Conservation (phyloP, 2,329 filamentous ascomycete genomes). For the Atkinsonella texensis region DNA sequence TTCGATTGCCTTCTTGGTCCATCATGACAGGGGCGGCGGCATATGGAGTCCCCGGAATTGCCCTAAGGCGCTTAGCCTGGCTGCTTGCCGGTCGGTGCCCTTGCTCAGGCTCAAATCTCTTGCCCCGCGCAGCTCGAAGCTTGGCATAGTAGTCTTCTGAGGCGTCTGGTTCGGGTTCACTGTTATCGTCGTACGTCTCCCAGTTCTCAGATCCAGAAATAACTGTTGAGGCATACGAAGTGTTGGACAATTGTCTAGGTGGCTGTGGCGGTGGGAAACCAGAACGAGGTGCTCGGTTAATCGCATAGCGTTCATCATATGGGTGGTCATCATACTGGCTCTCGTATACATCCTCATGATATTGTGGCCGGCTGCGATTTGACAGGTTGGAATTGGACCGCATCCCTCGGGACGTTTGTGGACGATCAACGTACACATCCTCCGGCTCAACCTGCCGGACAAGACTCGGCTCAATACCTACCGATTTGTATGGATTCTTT, state of each 20-base stretch:
- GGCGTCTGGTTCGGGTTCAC: constrained; percentile 62
- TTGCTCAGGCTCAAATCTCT: constrained; percentile 45
- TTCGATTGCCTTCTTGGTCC: constrained; percentile 48
- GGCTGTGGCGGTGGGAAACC: constrained; percentile 31
- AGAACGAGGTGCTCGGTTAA: constrained; percentile 23
- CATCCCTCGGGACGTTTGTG: constrained; percentile 21
- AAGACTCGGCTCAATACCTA: constrained; percentile 40
- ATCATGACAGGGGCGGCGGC: constrained; percentile 34
- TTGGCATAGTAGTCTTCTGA: constrained; percentile 74
- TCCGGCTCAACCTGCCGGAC: constrained; percentile 58
- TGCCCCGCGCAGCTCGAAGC: constrained; percentile 54
- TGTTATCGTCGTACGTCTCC: constrained; percentile 88
- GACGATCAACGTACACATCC: constrained; percentile 69
- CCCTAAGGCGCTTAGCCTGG: constrained; percentile 41
- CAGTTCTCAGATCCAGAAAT: constrained; percentile 87
- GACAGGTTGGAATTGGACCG: constrained; percentile 29
- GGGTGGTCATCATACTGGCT: constrained; percentile 14
- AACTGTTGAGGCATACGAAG: constrained; percentile 63
- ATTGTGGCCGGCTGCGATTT: constrained; percentile 18
- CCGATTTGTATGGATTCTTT: constrained; percentile 33
- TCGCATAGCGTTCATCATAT: constrained; percentile 26
- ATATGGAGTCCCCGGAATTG: constrained; percentile 31
- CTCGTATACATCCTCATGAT: constrained; percentile 26
- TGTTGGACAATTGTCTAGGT: constrained; percentile 49
- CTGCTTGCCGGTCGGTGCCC: constrained; percentile 28